Conservation (phyloP, 2,329 filamentous ascomycete species). For the Ilyonectria destructans region DNA sequence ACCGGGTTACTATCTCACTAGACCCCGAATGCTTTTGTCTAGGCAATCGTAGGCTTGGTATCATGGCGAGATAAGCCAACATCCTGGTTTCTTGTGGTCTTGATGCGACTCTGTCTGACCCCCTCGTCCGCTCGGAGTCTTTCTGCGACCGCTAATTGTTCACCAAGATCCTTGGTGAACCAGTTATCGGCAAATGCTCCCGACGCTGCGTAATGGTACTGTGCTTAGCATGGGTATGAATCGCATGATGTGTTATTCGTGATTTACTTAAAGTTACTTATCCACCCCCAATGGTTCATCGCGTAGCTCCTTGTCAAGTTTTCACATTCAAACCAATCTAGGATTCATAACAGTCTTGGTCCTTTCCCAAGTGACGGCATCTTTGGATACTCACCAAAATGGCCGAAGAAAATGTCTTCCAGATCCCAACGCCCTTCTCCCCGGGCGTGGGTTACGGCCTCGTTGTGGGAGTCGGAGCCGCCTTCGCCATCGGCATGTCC, state of each 20-base stretch:
- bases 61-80: slow-evolving; percentile 25
- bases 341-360: background rate
- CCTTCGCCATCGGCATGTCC: slow-evolving; percentile 32
- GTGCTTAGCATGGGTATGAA: slow-evolving; percentile 14
- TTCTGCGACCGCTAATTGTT: background rate
- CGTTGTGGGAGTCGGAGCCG: slow-evolving; percentile 26
- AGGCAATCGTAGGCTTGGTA: slow-evolving; percentile 4
- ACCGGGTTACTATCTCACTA: slow-evolving; percentile 1
- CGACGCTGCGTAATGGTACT: background rate
- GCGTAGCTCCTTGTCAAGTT: background rate
- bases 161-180: slow-evolving; percentile 4
- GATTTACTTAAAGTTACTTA: slow-evolving; percentile 21
- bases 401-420: slow-evolving; percentile 25
- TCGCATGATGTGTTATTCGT: background rate
- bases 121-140: background rate
- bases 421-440: slow-evolving; percentile 26
- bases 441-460: slow-evolving; percentile 30
- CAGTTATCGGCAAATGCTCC: slow-evolving; percentile 10
- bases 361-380: background rate
- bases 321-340: background rate
- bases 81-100: slow-evolving; percentile 19
- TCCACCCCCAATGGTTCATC: background rate
- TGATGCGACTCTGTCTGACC: background rate
- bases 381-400: slow-evolving; percentile 6
- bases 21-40: background rate